phyloP scores from a whole-genome alignment of 2,329 filamentous ascomycete genomes.

The Xylaria sp. region DNA sequence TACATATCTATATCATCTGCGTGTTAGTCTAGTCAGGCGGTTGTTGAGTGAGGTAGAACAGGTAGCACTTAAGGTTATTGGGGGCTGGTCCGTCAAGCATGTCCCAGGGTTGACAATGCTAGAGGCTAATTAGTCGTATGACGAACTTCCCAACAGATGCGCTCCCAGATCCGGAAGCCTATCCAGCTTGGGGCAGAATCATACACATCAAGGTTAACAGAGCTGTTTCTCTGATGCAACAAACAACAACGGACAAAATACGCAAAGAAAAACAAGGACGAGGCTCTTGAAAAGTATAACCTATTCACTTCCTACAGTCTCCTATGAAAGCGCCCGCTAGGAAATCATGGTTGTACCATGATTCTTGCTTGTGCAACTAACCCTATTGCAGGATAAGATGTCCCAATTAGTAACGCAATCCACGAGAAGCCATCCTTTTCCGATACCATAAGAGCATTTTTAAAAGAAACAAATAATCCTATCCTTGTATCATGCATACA shows the following conservation, averaged over 20 bases:
- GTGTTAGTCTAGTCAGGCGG: conserved; percentile 6
- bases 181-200: not conserved
- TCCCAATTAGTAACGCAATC: conserved; percentile 10
- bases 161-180: not conserved
- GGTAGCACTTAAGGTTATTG: conserved; percentile 34
- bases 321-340: not conserved
- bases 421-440: not conserved
- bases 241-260: not conserved
- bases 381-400: not conserved
- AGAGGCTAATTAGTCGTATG: conserved; percentile 13
- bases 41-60: conserved; percentile 26
- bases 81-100: conserved; percentile 41
- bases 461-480: not conserved
- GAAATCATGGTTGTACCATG: not conserved
- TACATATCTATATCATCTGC: not conserved
- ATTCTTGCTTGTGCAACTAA: not conserved
- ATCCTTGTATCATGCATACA: not conserved
- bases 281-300: not conserved
- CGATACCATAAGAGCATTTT: not conserved
- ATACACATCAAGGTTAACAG: not conserved
- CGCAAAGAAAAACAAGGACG: not conserved
- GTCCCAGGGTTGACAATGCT: conserved; percentile 15
- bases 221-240: not conserved
- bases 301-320: conserved; percentile 10
- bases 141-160: not conserved